These are phyloP conservation scores for Dryas alaskensis DNA, from an alignment of 306 rosid species.

Conservation along the genomic window DNA sequence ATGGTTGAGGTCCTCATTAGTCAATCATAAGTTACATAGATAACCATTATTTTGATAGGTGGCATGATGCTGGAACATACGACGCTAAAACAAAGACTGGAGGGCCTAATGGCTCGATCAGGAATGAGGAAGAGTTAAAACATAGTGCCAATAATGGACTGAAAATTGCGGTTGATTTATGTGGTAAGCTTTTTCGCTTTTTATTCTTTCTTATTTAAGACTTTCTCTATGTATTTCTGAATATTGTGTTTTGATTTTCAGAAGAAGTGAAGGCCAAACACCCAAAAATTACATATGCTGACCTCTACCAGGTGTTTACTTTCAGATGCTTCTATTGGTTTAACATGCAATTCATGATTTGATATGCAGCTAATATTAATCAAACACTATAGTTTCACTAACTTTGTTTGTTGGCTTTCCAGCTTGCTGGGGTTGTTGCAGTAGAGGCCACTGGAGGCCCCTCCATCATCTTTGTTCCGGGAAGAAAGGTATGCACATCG, in stretches of 20 bases:
- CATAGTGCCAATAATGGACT: constrained; percentile 65
- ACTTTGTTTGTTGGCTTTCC: constrained; percentile 19
- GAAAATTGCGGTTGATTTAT: constrained; percentile 55
- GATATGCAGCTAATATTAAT: background rate
- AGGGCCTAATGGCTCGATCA: constrained; percentile 87
- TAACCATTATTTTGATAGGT: constrained; percentile 34
- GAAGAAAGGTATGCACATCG: constrained; percentile 63
- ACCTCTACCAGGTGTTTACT: constrained; percentile 67
- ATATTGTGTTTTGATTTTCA: constrained; percentile 26
- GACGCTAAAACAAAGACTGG: constrained; percentile 60
- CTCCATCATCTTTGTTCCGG: constrained; percentile 63
- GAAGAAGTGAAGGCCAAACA: constrained; percentile 72
- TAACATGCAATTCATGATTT: background rate
- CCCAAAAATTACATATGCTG: constrained; percentile 68
- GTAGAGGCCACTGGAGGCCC: constrained; percentile 93
- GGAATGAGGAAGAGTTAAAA: constrained; percentile 44
- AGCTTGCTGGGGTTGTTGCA: constrained; percentile 95
- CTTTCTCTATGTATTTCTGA: background rate
- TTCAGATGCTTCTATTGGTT: background rate
- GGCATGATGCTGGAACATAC: constrained; percentile 91
- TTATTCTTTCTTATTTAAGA: background rate
- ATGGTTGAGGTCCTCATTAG: background rate
- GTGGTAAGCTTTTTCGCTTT: constrained; percentile 44
- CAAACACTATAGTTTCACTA: background rate
- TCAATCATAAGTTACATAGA: background rate